A percentile compares a stretch with the other conserved stretches of the same genome.
phyloP scores from a whole-genome alignment of 2,329 filamentous ascomycete species.

The Phaeophleospora eucalypticola region DNA sequence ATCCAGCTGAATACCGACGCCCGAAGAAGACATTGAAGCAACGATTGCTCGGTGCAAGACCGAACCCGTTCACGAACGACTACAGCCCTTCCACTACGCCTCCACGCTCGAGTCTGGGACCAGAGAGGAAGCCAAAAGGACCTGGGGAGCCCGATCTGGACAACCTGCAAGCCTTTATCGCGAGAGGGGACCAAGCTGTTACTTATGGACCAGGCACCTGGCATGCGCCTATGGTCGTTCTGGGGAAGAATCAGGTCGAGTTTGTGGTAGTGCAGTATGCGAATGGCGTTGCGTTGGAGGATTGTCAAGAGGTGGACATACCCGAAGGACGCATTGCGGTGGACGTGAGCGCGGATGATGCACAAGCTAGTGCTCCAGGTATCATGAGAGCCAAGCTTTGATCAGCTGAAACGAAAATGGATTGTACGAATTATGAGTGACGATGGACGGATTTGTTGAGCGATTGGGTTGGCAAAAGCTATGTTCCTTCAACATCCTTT shows the following conservation, averaged over 20 bases:
- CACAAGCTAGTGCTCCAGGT: conserved; percentile 1
- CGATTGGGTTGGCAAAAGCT: too few species aligned
- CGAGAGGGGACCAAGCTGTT: conserved; percentile 73
- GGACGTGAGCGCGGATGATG: conserved; percentile 26
- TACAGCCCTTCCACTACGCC: conserved; percentile 33
- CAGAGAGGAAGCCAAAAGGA: conserved; percentile 32
- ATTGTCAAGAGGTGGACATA: conserved; percentile 74
- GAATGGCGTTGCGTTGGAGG: conserved; percentile 76
- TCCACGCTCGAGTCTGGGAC: conserved; percentile 4
- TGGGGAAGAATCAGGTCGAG: conserved; percentile 68
- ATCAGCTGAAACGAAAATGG: background rate
- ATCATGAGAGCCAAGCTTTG: conserved; percentile 5
- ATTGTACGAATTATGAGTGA: background rate
- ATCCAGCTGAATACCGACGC: conserved; percentile 41
- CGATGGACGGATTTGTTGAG: too few species aligned
- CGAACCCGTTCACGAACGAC: conserved; percentile 50
- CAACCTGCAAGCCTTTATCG: conserved; percentile 72
- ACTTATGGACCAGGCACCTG: conserved; percentile 89
- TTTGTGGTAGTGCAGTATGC: conserved; percentile 88
- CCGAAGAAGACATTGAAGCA: conserved; percentile 32
- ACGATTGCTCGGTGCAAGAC: conserved; percentile 40
- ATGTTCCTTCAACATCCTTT: too few species aligned
- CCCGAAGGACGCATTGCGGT: conserved; percentile 24
- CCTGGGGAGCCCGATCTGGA: conserved; percentile 68
- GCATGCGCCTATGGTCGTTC: conserved; percentile 94